A percentile compares a stretch with the other conserved stretches of the same genome.
phyloP scores from a whole-genome alignment of 768 basidiomycete genomes.

The Agaricus sinodeliciosus region DNA sequence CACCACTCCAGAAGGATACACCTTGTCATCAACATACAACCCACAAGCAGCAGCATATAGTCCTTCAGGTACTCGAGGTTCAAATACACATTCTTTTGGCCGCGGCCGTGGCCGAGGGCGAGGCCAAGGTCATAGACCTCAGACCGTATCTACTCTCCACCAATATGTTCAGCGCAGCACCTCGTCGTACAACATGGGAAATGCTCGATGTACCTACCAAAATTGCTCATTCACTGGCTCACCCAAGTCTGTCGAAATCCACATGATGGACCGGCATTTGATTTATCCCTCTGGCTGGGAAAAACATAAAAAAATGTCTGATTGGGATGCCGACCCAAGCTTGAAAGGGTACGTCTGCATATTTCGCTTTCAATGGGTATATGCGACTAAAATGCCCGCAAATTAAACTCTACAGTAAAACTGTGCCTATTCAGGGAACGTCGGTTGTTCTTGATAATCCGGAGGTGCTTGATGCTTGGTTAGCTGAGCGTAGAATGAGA shows the following conservation, averaged over 20 bases:
- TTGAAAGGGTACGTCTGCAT: constrained; percentile 56
- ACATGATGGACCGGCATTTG: constrained; percentile 89
- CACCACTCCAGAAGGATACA: constrained; percentile 6
- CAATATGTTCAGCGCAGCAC: constrained; percentile 13
- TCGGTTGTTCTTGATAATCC: constrained; percentile 70
- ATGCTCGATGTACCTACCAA: constrained; percentile 49
- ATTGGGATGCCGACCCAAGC: constrained; percentile 82
- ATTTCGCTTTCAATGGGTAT: not conserved
- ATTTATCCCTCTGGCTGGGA: constrained; percentile 75
- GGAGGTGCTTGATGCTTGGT: constrained; percentile 79
- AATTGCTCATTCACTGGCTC: constrained; percentile 70
- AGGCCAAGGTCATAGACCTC: constrained; percentile 2
- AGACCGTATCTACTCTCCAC: not conserved
- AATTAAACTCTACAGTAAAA: constrained; percentile 43
- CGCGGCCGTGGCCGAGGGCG: not conserved
- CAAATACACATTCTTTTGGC: not conserved
- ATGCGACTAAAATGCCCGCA: not conserved
- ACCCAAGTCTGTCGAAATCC: constrained; percentile 62
- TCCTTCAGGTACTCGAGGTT: not conserved
- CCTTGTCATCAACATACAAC: constrained; percentile 8
- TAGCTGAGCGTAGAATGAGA: constrained; percentile 79
- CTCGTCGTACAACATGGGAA: constrained; percentile 62
- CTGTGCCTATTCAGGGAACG: constrained; percentile 74
- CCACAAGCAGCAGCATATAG: not conserved
- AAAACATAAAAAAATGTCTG: constrained; percentile 36